Evolutionary conservation across 495 filamentous ascomycete genomes (phyloP), one percentile per base, ranked within the genome.

Genomic region (Cenococcum geophilum): DNA sequence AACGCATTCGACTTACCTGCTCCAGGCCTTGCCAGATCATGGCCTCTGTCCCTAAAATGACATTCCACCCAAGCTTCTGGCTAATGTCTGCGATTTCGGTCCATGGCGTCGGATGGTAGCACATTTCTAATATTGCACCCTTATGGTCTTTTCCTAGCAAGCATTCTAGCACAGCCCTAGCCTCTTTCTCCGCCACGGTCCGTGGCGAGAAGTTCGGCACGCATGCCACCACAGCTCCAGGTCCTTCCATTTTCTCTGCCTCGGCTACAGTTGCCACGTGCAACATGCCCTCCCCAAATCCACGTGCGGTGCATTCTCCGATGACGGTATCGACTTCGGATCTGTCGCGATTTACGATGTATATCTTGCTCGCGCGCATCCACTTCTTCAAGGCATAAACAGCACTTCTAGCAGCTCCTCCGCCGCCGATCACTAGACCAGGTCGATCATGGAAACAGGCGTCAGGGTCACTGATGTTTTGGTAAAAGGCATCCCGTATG

Each of bases 1-100:
- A 49, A 9, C n/a, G 16, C 45, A 14, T 18, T 49, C 45, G 5
- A 36, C 65, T 45, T 59, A 64, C 67, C 61, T 89, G 86, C 67
- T 89, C 86, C 57, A 89, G 73, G 8, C 86, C 87, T 72, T 91
- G 87, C 78, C 83, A 88, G 69, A 89, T 85, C 74, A 91, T 73
- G 0, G 86, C 83, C 73, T 89, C 87, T 0, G 83, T 85, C 0
- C 86, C 87, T 21, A 83, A 67, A 52, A 89, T 83, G 11, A 89
- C 82, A 72, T 82, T 77, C 87, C 86, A 89, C 6, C 86, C 84
- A 16, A 76, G 75, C 1, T 71, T 71, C 56, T 80, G 21, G 82
- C 80, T 32, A 86, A 63, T 58, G 73, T 72, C 5, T 78, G 64
- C 83, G 55, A 89, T 81, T 62, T 78, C 78, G 0, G 87, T 91